Base-by-base conservation (phyloP, 306 rosid genomes). In the Quercus engelmannii region DNA sequence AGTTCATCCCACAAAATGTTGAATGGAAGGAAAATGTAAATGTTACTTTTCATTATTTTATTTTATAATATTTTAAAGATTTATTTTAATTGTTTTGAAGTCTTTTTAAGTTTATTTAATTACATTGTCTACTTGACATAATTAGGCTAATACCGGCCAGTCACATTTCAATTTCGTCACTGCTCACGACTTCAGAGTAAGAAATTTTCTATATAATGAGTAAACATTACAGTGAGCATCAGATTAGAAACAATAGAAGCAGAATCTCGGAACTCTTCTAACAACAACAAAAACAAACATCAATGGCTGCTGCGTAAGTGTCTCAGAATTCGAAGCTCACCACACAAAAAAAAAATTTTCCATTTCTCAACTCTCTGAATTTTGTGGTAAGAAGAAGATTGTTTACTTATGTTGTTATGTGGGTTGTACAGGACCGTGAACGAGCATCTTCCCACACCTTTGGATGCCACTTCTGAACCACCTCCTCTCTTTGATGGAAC, bases 401-500 rank as follows among this genome's bases (percentile, higher is more conserved):
- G 26, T 38, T 49, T 21, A 2, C 18, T 31, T 9, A 15, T 11
- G 56, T 17, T 12, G 6, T 30, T 35, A 46, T 46, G 26, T 43
- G 61, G n/a, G 30, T 77, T 63, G 11, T 78, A 14, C 21, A 90
- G 91, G 26, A 38, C 10, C 43, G 43, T 38, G 43, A 75, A 46
- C 52, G 52, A 72, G 46, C 79, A 62, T 74, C 86, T 41, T 73
- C 90, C 96, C 41, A 76, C 93, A 0, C n/a, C 87, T 0, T 63
- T 92, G 78, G 86, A 86, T 69, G 85, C 94, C 80, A 76, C 84
- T n/a, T 83, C 98, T 57, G 80, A 77, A 6, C 96, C 79, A 41
- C 98, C 96, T 55, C 83, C 94, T 73, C 79, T 94, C 49, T 94
- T 94, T 67, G 96, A 94, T 68, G 98, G 97, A 82, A 89, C 98